Conservation (phyloP, 225 moss, liverwort and hornwort genomes). For the Antitrichia curtipendula region DNA sequence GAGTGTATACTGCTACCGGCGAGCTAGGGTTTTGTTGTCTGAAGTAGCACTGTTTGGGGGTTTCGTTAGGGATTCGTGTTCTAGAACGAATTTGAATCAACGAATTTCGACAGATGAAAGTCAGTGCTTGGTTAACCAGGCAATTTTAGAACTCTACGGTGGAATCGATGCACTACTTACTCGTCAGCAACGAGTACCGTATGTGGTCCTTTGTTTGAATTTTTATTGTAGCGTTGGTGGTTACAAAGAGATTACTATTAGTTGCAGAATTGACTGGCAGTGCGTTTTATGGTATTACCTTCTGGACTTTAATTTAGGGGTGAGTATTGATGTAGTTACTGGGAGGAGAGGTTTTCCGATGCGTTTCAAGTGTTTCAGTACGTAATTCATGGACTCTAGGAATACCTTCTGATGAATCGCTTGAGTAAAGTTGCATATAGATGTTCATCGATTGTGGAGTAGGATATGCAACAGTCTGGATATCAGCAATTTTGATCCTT, state of each 20-base stretch:
- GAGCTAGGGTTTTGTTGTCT: slow-evolving; percentile 19
- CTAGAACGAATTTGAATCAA: neutral
- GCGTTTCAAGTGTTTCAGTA: neutral
- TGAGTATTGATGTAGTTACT: neutral
- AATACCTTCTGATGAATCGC: neutral
- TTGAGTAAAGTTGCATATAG: neutral
- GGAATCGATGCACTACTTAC: neutral
- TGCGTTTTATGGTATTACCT: neutral
- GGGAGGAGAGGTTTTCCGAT: neutral
- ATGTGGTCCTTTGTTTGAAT: neutral
- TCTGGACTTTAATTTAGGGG: neutral
- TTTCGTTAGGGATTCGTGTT: neutral
- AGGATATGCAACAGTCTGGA: neutral
- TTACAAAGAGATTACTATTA: neutral
- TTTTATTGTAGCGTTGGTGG: neutral
- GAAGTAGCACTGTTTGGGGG: neutral
- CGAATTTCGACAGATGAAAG: neutral
- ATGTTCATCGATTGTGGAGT: neutral
- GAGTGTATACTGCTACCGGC: neutral
- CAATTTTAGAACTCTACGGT: neutral
- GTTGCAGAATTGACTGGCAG: neutral
- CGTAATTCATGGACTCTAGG: neutral
- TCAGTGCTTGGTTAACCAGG: neutral
- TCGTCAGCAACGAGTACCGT: neutral
- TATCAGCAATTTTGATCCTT: neutral